phyloP scores from a whole-genome alignment of 495 filamentous ascomycete genomes.

The Hypoxylon fragiforme region DNA sequence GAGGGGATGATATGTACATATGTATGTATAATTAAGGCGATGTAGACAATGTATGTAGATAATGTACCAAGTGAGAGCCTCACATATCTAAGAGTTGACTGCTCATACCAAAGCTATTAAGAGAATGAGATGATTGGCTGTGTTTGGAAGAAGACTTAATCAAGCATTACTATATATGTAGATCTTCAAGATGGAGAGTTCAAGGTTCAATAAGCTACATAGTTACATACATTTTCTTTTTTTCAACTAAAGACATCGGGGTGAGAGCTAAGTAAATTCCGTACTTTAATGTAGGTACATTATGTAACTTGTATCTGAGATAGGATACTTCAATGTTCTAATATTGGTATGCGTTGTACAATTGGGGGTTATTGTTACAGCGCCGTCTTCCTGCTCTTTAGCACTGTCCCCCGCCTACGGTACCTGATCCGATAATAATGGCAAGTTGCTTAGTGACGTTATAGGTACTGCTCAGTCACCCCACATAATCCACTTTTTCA shows the following conservation, averaged over 20 bases:
- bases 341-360: too few relatives aligned
- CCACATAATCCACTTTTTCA: constrained; percentile 2
- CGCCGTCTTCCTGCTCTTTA: too few relatives aligned
- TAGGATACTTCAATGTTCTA: constrained; percentile 2
- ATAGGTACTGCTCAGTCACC: constrained; percentile 10
- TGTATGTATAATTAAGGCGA: not conserved
- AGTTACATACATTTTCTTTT: too few relatives aligned
- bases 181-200: constrained; percentile 10
- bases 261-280: too few relatives aligned
- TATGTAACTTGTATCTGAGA: constrained; percentile 15
- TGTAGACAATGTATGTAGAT: not conserved
- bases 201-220: too few relatives aligned
- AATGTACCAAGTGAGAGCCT: not conserved
- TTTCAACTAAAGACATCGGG: too few relatives aligned
- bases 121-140: constrained; percentile 26
- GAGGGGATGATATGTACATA: not conserved
- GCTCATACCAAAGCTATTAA: too few relatives aligned
- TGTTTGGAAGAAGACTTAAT: not conserved
- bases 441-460: constrained; percentile 22
- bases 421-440: not conserved
- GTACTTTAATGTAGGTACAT: too few relatives aligned
- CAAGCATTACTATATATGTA: too few relatives aligned
- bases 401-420: not conserved
- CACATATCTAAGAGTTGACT: too few relatives aligned
- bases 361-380: too few relatives aligned